Base-by-base conservation (phyloP, 441 rosid species). In the Hypseocharis bilobata region DNA sequence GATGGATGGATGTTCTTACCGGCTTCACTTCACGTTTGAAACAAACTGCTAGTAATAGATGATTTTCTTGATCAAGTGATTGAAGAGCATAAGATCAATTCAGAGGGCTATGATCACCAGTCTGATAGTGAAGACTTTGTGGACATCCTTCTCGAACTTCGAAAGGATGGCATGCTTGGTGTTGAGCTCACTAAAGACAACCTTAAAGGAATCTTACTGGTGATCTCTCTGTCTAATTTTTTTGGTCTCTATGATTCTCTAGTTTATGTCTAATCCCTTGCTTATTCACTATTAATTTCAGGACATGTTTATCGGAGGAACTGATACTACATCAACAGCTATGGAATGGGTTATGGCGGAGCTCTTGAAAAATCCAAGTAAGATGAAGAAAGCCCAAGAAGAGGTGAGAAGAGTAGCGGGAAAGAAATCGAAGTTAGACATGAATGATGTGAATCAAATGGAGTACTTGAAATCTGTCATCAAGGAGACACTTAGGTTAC, bases 331-430 rank as follows among this genome's bases (percentile, higher is more conserved):
- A 14, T 25, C 78, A 22, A 64, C 69, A 25, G 45, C 66, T 3
- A 22, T 67, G 54, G 82, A 74, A 36, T 78, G 82, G 85, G 49
- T 27, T n/a, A 74, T 81, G 85, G 59, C 73, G 0, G 79, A 70
- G 40, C 63, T 81, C 1, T 3, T 74, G 25, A 74, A 40, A 11
- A 62, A 72, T 57, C 61, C 32, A 16, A 58, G 40, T 1, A 36
- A 51, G 10, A 58, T 70, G 70, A 38, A 60, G 44, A 76, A 74
- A 66, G 75, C 56, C 4, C 74, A 64, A 56, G 62, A 64, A 38
- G 78, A 76, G 23, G 52, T 67, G 28, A 70, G 74, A 19, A 59
- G 66, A 32, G 66, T 82, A 0, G 78, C 79, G 3, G 77, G 82
- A 4, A 65, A 60, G 16, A 73, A 79, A 40, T 8, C 70, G 8